Evolutionary conservation across 2,329 filamentous ascomycete genomes (phyloP), one percentile per base, ranked within the genome.

Genomic region (Akanthomyces muscarius): DNA sequence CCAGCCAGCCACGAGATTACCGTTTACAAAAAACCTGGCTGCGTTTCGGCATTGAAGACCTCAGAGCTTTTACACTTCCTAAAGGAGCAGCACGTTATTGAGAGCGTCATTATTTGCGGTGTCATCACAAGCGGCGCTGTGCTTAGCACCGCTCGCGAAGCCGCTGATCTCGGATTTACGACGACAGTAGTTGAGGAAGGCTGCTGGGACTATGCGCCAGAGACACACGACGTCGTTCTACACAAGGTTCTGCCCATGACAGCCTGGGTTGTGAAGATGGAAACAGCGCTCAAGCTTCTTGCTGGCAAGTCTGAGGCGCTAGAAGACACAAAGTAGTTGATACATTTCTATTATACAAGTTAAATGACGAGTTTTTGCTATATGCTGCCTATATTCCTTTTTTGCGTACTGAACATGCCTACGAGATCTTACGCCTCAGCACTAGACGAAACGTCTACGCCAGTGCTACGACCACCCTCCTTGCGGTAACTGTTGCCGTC

Each of bases 401-500:
- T 36, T 7, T 5, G 28, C 2, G 50, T 28, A 36, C 6, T 52
- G 13, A 16, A 16, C 13, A 41, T 16, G 38, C 38, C 3, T 5
- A 5, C 18, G 28, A 4, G 16, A 18, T 18, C 11, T 18, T 44
- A 56, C 1, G 51, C 51, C 8, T 50, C 54, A 8, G 41, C 5
- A 23, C 13, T 21, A n/a, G 55, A 33, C 3, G 62, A 59, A 14
- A n/a, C 41, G 33, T 58, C 62, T 4, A 55, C 55, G 10, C 25
- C 55, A 30, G 55, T 59, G 42, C 62, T 58, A 41, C 25, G 54
- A 4, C 41, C 41, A 1, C 8, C 21, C 2, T 60, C 62, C 42
- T 63, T 63, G 48, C 42, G 41, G 41, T 59, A 30, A 38, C 30
- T 30, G 33, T 8, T 13, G 41, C 55, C 44, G 11, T 75, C 70